Percentiles rank a stretch among this genome's conserved stretches.
phyloP scores from a whole-genome alignment of 495 filamentous ascomycete species.

The Penicillium ucsense region DNA sequence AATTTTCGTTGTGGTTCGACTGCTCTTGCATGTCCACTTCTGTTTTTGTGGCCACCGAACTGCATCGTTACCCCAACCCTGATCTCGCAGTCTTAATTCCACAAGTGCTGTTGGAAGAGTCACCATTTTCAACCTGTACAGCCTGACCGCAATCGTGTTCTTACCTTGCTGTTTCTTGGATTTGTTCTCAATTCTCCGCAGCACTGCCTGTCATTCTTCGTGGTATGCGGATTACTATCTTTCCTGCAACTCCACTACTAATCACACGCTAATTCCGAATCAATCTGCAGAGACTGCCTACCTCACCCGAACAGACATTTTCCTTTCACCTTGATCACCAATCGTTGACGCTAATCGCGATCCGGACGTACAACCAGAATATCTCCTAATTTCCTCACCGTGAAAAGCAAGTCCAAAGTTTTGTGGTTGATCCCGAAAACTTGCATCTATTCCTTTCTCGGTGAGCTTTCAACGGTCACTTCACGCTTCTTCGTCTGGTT shows the following conservation, averaged over 20 bases:
- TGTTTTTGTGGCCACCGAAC: conserved; percentile 1
- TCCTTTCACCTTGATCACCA: too few species aligned
- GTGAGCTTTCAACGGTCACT: conserved; percentile 8
- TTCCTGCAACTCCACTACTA: background rate
- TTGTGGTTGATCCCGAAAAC: conserved; percentile 26
- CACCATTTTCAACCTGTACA: conserved; percentile 11
- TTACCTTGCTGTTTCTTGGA: conserved; percentile 5
- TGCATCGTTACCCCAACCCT: background rate
- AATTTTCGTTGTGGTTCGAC: conserved; percentile 11
- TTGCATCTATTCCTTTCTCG: conserved; percentile 5
- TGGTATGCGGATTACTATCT: conserved; percentile 13
- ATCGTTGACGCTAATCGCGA: background rate
- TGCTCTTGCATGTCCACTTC: conserved; percentile 1
- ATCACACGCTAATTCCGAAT: too few species aligned
- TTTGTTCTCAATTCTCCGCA: conserved; percentile 8
- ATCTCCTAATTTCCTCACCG: conserved; percentile 29
- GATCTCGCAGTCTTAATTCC: background rate
- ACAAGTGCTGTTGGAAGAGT: background rate
- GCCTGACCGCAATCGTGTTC: conserved; percentile 13
- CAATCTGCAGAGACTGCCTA: too few species aligned
- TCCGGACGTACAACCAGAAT: conserved; percentile 15
- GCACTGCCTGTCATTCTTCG: conserved; percentile 13
- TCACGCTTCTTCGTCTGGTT: conserved; percentile 7
- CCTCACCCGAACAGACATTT: too few species aligned
- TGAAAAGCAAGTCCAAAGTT: conserved; percentile 13